Base-by-base conservation (phyloP, 208 protist genomes). In the Leishmania gerbilli region DNA sequence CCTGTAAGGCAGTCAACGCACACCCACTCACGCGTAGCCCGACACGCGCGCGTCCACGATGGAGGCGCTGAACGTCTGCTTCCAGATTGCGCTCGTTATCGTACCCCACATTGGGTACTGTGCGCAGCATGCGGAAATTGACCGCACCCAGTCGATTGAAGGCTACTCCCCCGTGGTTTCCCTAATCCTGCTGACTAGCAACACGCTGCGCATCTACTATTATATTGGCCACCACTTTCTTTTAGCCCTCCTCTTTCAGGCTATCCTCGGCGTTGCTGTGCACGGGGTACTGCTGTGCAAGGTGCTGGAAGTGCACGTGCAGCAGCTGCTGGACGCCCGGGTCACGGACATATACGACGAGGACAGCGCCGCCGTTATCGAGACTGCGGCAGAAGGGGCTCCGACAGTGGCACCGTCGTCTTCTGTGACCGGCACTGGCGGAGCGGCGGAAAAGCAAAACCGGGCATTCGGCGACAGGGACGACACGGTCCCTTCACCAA, bases 121-220 rank as follows among this genome's bases (percentile, higher is more conserved):
- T 11, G 79, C 87, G 34, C 93, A 95, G 83, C 88, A 89, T 58
- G 40, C 88, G 8, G 81, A 91, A 24, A 95, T 96, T 67, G 69
- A 49, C 19, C 76, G 42, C 6, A 87, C 75, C 13, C 64, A 80
- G 45, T 90, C 88, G 77, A 81, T 89, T 40, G 87, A 89, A 5
- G 93, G 91, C 51, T 97, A 95, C 76, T 85, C 93, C 1, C 83
- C 87, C 0, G 40, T 95, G 40, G 92, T 95, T 1, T 97, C 94
- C 9, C 72, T 95, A 5, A 95, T 97, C 69, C 74, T 97, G 0
- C 79, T 97, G 17, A 80, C 79, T 0, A 95, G 94, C 81, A 95
- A 97, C 86, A 95, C 87, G 3, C 81, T 95, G 19, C 92, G 94
- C 31, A 84, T 97, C 49, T 88, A 91, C 62, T 97, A 95, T 69